These are phyloP conservation scores for Diplodia seriata DNA, from an alignment of 2,329 filamentous ascomycete genomes.

Conservation along the genomic window DNA sequence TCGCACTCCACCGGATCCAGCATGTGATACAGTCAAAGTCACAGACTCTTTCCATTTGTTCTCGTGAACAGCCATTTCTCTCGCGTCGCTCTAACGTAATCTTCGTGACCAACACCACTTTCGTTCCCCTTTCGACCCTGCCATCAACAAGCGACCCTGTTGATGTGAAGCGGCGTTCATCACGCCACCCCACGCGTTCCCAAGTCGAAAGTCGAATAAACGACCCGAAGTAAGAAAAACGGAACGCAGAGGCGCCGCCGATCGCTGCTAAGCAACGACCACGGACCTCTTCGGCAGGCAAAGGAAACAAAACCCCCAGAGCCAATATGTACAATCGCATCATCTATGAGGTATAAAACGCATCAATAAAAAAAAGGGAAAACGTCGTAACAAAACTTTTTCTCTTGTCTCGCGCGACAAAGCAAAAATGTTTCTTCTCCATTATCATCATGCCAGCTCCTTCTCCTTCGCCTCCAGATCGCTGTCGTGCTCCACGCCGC, in stretches of 20 bases:
- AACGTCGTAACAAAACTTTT: background rate
- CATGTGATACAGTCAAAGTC: background rate
- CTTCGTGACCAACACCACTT: background rate
- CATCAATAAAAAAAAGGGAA: background rate
- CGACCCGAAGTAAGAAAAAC: background rate
- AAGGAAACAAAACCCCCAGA: background rate
- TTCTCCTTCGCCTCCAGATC: slow-evolving; percentile 12
- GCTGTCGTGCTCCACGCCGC: slow-evolving; percentile 25
- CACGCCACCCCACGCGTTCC: background rate
- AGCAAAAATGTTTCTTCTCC: background rate
- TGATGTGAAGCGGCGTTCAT: slow-evolving; percentile 19
- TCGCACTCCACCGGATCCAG: background rate
- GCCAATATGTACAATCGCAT: background rate
- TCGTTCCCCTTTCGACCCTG: slow-evolving; percentile 5
- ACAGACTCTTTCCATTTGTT: background rate
- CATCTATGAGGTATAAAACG: background rate
- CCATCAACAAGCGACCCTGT: slow-evolving; percentile 16
- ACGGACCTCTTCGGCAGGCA: slow-evolving; percentile 23
- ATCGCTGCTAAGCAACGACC: slow-evolving; percentile 3
- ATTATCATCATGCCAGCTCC: background rate
- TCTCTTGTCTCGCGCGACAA: background rate
- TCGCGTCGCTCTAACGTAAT: background rate
- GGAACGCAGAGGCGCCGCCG: slow-evolving; percentile 18
- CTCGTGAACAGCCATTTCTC: background rate
- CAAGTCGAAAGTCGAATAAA: background rate